Evolutionary conservation across 805 yeast genomes (phyloP), one percentile per base, ranked within the genome.

Genomic region (Starmera quercuum): DNA sequence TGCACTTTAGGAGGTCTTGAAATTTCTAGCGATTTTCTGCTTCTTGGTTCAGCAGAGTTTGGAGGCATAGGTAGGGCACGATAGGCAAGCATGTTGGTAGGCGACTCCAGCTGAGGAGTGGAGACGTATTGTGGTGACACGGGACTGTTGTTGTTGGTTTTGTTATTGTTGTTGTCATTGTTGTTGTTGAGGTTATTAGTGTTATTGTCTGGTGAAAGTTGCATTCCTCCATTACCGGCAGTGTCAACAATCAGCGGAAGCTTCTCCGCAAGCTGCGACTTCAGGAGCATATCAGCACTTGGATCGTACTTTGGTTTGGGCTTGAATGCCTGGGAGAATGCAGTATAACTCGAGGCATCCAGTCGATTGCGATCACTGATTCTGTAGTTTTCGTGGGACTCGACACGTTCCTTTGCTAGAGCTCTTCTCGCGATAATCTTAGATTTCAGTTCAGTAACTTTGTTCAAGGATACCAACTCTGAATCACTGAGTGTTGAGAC

Each of bases 301-400:
- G 35, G 34, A 19, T 23, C 23, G 12, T 20, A 21, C 18, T 35
- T 40, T 8, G 11, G 11, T 15, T 4, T 18, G 10, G 11, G n/a
- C 9, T 31, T 19, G 29, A 49, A 49, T 1, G 53, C 55, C 5
- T 52, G 42, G 29, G 44, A 38, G 32, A 50, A 50, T 2, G 53
- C 46, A 1, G 53, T 36, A 26, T 45, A 45, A 20, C 55, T 50
- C 2, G 47, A 31, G 5, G 44, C 51, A 15, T 40, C 42, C 3
- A 30, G 18, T 20, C 41, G 38, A 6, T 43, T 44, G 10, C 31
- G 31, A 2, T 34, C 40, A 11, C 33, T 39, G 3, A 50, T 30
- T 5, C 31, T 31, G 20, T 46, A 37, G 5, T 39, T 11, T 28
- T 40, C 41, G 3, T 39, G 38, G 13, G 20, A 29, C 2, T 38